A percentile compares a stretch with the other conserved stretches of the same genome.
Evolutionary conservation across 2,329 filamentous ascomycete species (phyloP).

Genomic region (Apiospora rasikravindrae): DNA sequence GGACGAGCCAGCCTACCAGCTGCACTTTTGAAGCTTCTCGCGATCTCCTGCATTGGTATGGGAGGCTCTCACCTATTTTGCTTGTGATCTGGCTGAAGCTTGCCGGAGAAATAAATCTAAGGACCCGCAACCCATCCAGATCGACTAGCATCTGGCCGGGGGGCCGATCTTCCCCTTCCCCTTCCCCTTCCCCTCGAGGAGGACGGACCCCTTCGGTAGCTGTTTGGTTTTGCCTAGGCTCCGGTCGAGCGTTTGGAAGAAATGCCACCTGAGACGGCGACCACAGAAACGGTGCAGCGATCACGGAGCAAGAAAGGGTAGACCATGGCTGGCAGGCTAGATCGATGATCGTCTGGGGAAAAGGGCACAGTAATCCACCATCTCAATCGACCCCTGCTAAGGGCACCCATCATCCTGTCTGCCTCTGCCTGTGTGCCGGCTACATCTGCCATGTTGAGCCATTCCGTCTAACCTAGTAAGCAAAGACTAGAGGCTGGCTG

Average conservation of each 20-base stretch:
- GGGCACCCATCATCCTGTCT: background rate
- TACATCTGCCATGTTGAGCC: background rate
- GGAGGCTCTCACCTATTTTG: background rate
- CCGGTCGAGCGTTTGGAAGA: constrained; percentile 4
- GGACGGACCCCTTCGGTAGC: background rate
- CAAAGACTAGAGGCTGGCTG: background rate
- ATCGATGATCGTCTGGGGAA: background rate
- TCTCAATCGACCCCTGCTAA: background rate
- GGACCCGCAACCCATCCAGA: background rate
- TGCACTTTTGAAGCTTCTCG: background rate
- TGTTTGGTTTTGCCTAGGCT: background rate
- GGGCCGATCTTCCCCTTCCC: background rate
- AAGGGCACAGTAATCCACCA: background rate
- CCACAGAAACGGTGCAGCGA: constrained; percentile 1
- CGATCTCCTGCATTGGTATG: background rate
- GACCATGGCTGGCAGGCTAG: background rate
- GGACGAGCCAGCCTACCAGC: background rate
- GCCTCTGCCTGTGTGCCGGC: background rate
- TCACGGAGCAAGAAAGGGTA: background rate
- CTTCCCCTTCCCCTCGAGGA: background rate
- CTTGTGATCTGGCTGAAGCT: background rate
- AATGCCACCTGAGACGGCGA: constrained; percentile 8
- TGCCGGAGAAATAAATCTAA: background rate
- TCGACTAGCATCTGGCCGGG: background rate
- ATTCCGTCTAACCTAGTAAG: background rate